Evolutionary conservation across 2,329 filamentous ascomycete genomes (phyloP), one percentile per base, ranked within the genome.

Genomic region (Colletotrichum euphorbiae): DNA sequence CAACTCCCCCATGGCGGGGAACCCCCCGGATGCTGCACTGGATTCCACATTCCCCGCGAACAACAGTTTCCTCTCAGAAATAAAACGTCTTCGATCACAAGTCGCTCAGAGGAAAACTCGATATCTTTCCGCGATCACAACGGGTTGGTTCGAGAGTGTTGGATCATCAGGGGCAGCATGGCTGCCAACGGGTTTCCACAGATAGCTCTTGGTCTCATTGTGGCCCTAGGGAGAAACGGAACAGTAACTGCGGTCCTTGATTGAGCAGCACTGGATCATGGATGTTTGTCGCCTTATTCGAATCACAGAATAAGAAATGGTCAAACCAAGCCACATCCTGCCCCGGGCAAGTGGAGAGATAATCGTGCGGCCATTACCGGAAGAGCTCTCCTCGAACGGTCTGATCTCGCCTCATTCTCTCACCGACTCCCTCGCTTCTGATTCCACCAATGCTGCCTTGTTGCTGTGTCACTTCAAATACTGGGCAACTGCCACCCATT

Each of bases 381-480:
- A 33, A 36, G 13, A 58, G 21, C 21, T 21, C 52, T 4, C 5
- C 4, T 19, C 24, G 21, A 13, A 31, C 36, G 17, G 19, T 24
- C 15, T 56, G 52, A 57, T 67, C 11, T 62, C 50, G 64, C 36
- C 51, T 51, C 43, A 45, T 45, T 36, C 28, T 17, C 19, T 56
- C 43, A 67, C 58, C 59, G 43, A 51, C 58, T 45, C 8, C 19
- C 15, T 12, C 12, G 11, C 17, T 54, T 11, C 11, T 17, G 9
- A 50, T 65, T 43, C 65, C 60, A 68, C 60, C 60, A 59, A 68
- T 59, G 48, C 24, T 31, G 15, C 28, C 54, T 12, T 36, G n/a
- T 12, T 33, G 2, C 7, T 46, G 12, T 7, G 15, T 4, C n/a
- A 33, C 2, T 19, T 65, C 9, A 54, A 38, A 59, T 58, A 50